Base-by-base conservation (phyloP, 2,329 filamentous ascomycete species). In the Acarospora socialis region DNA sequence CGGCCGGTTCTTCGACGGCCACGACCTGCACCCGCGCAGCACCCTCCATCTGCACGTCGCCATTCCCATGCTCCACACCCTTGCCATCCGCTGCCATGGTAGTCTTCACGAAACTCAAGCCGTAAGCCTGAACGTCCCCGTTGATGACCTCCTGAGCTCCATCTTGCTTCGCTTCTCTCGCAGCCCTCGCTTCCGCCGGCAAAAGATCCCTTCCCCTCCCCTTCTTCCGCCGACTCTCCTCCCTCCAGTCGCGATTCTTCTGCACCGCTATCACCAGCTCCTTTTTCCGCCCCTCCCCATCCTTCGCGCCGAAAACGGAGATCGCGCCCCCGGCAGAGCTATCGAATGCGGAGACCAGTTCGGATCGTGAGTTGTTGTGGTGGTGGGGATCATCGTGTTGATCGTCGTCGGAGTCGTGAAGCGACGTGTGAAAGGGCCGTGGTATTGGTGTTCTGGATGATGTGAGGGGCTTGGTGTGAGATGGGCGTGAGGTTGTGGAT, bases 211-310 rank as follows among this genome's bases (percentile, higher is more conserved):
- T 73, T 42, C 66, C 57, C 35, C 57, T 56, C 21, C 50, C 49
- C 39, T 56, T 53, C 38, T 62, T 63, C 40, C 59, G 60, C 39
- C 50, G 45, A 35, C 58, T 55, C 35, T 73, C 68, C 36, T 64
- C 60, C 44, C 66, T 62, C 73, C 73, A 77, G 55, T 79, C 69
- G 32, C 66, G 61, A 52, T 79, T 80, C 40, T 59, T 55, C 44
- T 68, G 60, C 22, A 56, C 56, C 18, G 62, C 57, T 41, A 82
- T 81, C 12, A 80, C 57, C 26, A 72, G 58, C 5, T 60, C 59
- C 16, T 44, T 62, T 44, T 52, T 37, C 25, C 57, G 51, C 40
- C 52, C 42, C 40, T 49, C 39, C 17, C 44, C 36, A 21, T 49
- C 43, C 35, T 48, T 47, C 27, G 44, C 38, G 13, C 45, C 48